Conservation (phyloP, 1,284 basidiomycete genomes). For the Ceratorhiza oryzae-sativae region DNA sequence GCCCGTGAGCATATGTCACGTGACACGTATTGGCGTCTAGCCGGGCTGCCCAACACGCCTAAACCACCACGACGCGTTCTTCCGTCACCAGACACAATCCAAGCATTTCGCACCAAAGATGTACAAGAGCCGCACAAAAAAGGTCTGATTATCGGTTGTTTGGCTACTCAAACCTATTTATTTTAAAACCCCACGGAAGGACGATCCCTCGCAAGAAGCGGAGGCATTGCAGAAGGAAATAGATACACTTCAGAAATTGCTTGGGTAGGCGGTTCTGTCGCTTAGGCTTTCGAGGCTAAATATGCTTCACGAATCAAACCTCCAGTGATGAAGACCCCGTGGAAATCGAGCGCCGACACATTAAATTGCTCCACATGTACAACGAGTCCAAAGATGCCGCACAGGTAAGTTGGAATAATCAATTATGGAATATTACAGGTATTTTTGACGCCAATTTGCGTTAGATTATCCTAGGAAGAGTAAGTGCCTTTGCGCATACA, state of each 20-base stretch:
- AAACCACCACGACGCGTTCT: background rate
- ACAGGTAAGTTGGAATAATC: slow-evolving; percentile 57
- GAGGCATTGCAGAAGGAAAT: slow-evolving; percentile 21
- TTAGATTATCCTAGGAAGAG: slow-evolving; percentile 68
- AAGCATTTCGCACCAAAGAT: background rate
- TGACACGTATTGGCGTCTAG: no score
- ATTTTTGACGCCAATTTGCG: slow-evolving; percentile 8
- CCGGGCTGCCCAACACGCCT: background rate
- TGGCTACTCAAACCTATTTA: no score
- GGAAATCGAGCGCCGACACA: slow-evolving; percentile 70
- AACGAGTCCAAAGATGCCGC: slow-evolving; percentile 83
- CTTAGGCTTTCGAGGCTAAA: background rate
- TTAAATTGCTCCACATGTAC: slow-evolving; percentile 73
- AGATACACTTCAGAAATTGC: slow-evolving; percentile 22
- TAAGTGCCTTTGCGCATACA: slow-evolving; percentile 46
- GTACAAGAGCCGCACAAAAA: background rate
- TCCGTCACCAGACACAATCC: background rate
- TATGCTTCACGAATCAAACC: background rate
- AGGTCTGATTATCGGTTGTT: background rate
- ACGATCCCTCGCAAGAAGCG: slow-evolving; percentile 4
- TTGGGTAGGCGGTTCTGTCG: background rate
- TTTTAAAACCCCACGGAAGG: no score
- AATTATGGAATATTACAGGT: background rate
- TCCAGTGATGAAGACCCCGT: slow-evolving; percentile 61
- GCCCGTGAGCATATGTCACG: no score